phyloP scores from a whole-genome alignment of 2,329 filamentous ascomycete species.

The Herpotrichia juniperi region DNA sequence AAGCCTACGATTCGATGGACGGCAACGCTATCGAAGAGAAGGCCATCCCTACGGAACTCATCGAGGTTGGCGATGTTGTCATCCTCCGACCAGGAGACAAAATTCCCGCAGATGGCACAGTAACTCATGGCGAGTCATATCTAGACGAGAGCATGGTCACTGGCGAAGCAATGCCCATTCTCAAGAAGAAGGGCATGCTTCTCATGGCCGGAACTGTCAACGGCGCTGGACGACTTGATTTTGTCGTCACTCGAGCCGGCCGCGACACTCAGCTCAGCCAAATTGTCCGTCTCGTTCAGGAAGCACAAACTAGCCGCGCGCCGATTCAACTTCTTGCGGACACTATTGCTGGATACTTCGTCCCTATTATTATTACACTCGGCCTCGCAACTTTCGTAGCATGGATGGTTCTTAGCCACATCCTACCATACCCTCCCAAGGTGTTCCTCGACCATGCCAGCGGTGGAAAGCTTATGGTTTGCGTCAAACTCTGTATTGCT shows the following conservation, averaged over 20 bases:
- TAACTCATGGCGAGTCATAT: conserved; percentile 89
- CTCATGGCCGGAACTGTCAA: conserved; percentile 97
- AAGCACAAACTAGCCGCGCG: conserved; percentile 91
- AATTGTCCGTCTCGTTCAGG: conserved; percentile 97
- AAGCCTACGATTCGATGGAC: conserved; percentile 51
- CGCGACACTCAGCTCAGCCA: conserved; percentile 96
- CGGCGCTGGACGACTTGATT: conserved; percentile 87
- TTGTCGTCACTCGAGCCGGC: conserved; percentile 88
- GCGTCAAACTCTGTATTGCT: conserved; percentile 95
- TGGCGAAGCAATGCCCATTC: conserved; percentile 92
- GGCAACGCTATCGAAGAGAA: conserved; percentile 78
- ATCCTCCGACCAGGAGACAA: conserved; percentile 94
- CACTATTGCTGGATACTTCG: conserved; percentile 89
- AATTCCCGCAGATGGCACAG: conserved; percentile 87
- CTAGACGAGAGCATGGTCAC: conserved; percentile 99
- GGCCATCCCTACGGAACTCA: conserved; percentile 88
- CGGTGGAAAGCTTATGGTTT: conserved; percentile 94
- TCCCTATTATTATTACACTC: conserved; percentile 84
- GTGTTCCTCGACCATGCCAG: conserved; percentile 82
- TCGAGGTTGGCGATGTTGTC: conserved; percentile 92
- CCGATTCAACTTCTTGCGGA: conserved; percentile 95
- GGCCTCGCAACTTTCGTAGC: conserved; percentile 83
- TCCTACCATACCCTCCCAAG: conserved; percentile 80
- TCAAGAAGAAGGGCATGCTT: conserved; percentile 79
- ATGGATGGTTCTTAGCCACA: conserved; percentile 95